Base-by-base conservation (phyloP, 2,329 filamentous ascomycete genomes). In the Coleophoma crateriformis region DNA sequence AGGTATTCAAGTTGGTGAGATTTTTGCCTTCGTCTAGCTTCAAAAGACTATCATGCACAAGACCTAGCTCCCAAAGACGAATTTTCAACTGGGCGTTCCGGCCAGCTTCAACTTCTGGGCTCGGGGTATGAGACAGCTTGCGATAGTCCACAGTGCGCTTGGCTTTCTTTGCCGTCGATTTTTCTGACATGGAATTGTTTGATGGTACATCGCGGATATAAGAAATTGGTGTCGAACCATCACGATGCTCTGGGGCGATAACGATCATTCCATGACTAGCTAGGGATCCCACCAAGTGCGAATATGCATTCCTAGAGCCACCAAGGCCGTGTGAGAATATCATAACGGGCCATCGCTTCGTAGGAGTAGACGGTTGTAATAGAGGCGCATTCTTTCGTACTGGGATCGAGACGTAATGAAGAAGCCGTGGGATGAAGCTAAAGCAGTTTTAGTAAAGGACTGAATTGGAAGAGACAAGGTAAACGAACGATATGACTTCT, bases 251-350 rank as follows among this genome's bases (percentile, higher is more conserved):
- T 0, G 88, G 82, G 50, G 88, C 90, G 47, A 92, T 72, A 2
- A 95, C 88, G 7, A 94, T 81, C 19, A 91, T 75, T 38, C 90
- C 90, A 61, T 94, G 84, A 17, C 87, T 90, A 4, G 90, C 87
- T 27, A 95, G 70, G 0, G 87, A 88, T 14, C 87, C 87, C 15
- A 79, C 85, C 20, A 95, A 71, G 61, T 91, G 85, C n/a, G 88
- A 92, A 70, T 95, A 95, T 11, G 88, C 82, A 61, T 94, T 94
- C 56, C 88, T 79, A 52, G 81, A 85, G 35, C 90, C 90, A 35
- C 87, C 90, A 1, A 95, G 74, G 1, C 90, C 90, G 63, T 95
- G 90, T 1, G 88, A 94, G 68, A 95, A 95, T 54, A 95, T 74
- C 72, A 90, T 83, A 0, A 89, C 86, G 0, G 90, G 89, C 85